Percentiles rank a stretch among this genome's conserved stretches.
Evolutionary conservation across 192 early-diverging fungal species (phyloP).

Genomic region (Coemansia sp.): DNA sequence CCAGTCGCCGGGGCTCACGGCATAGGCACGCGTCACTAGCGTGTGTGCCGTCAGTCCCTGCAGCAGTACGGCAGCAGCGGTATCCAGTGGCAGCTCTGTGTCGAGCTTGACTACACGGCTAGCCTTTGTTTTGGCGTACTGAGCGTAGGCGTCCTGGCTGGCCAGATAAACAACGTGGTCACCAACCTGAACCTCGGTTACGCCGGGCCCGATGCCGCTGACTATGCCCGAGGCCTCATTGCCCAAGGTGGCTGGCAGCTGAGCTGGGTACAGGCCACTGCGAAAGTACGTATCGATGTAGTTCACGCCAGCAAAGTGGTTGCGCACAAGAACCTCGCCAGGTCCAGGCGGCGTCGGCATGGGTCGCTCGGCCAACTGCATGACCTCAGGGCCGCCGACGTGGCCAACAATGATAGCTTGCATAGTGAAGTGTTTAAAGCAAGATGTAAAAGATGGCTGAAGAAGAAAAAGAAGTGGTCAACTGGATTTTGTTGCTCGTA

Average conservation of each 20-base stretch:
- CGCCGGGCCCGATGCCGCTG: constrained; percentile 67
- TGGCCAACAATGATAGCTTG: constrained; percentile 56
- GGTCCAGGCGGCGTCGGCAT: constrained; percentile 49
- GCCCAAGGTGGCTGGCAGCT: constrained; percentile 69
- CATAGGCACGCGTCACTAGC: constrained; percentile 67
- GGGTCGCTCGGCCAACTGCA: constrained; percentile 53
- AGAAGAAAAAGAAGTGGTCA: neutral
- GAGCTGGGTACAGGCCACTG: constrained; percentile 67
- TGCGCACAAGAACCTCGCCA: constrained; percentile 70
- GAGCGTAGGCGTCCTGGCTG: constrained; percentile 63
- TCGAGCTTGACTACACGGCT: constrained; percentile 53
- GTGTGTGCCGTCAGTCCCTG: constrained; percentile 84
- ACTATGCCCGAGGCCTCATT: constrained; percentile 82
- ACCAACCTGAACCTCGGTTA: constrained; percentile 64
- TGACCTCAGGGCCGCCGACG: constrained; percentile 59
- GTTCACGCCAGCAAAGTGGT: constrained; percentile 79
- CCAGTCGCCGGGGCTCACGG: constrained; percentile 69
- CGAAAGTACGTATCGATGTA: constrained; percentile 91
- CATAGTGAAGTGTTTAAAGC: constrained; percentile 10
- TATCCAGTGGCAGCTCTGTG: constrained; percentile 56
- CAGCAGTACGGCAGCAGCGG: constrained; percentile 64
- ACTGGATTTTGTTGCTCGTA: neutral
- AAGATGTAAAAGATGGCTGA: neutral
- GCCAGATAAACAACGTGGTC: constrained; percentile 78
- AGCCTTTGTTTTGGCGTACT: constrained; percentile 61